Evolutionary conservation across 2,329 filamentous ascomycete species (phyloP), one percentile per base, ranked within the genome.

Genomic region (Cladosporium austrohemisphaericum): DNA sequence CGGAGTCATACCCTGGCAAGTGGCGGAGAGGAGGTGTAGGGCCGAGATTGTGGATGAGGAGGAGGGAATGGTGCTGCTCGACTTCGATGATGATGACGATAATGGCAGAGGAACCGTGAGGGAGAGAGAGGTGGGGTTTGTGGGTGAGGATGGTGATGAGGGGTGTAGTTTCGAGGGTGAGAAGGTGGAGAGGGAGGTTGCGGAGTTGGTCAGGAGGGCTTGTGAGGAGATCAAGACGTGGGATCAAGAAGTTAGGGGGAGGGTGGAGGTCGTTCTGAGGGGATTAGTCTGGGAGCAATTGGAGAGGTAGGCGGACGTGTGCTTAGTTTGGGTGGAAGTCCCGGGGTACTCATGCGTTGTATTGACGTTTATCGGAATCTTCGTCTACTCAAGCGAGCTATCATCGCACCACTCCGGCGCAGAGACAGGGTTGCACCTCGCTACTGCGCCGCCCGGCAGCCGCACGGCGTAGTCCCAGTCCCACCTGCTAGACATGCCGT

Each of bases 401-500:
- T 69, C 67, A n/a, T 51, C 53, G 44, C 68, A 71, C 33, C 62
- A 60, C 43, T 60, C 57, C 1, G 68, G 68, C 35, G 66, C 65
- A n/a, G 53, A 60, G 0, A 70, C 57, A 4, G 67, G 67, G 55
- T 71, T 71, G 50, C 68, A 71, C 40, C 62, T 63, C 19, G 64
- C 68, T 2, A 65, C 63, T 41, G 53, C 57, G 3, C 59, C 59
- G 1, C 52, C 57, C 16, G 60, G 57, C 19, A 69, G 49, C 45
- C 57, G 57, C n/a, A 63, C 69, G 4, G 63, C 71, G 55, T 76
- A 77, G 51, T 76, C 74, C 53, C 70, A 71, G 14, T 67, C 68
- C 68, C 71, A 77, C 22, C 74, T 63, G 37, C 68, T 64, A 36
- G 67, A 70, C 72, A 74, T 71, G 0, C 75, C 74, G 53, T 70